Base-by-base conservation (phyloP, 208 protist species). In the Leptomonas seymouri region DNA sequence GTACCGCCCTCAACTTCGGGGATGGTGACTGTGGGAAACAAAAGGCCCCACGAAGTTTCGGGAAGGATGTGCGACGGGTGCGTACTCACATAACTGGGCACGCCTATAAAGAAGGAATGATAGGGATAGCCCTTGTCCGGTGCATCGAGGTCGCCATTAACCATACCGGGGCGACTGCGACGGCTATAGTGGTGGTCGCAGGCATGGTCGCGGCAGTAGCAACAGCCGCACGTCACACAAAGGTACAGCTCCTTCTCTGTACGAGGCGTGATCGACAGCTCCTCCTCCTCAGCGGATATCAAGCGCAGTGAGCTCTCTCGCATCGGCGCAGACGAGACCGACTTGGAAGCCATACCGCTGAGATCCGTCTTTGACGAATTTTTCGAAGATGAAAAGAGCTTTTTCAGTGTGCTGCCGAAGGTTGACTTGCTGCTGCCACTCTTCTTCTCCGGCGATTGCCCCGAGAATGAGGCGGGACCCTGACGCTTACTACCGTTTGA, bases 131-230 rank as follows among this genome's bases (percentile, higher is more conserved):
- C 68, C 54, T 70, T 73, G 28, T 69, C 63, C 49, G 67, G 51
- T 14, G 53, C 70, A 16, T 71, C 56, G 36, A 23, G 41, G 50
- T 77, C 71, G 2, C 51, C 73, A 27, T 46, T 45, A 11, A 41
- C 62, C 3, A 41, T n/a, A 0, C 45, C 64, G 3, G 48, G 36
- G 27, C 31, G 56, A 42, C 55, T 55, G 34, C 66, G 67, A 8
- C 76, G 79, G 55, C 79, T 87, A 41, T 86, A 83, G 57, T 84
- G 67, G 58, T 94, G 89, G 16, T 80, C 76, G 30, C 62, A 71
- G 23, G 68, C 80, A 65, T 94, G 89, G 28, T 85, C 72, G 21
- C 57, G 27, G 63, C 89, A 94, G 77, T 87, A 94, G 60, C 86
- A 94, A 30, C 60, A 62, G 21, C 74, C 83, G 34, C 89, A 94